These are phyloP conservation scores for Capillidium rhysosporum DNA, from an alignment of 371 early-diverging fungal species.

Conservation along the genomic window DNA sequence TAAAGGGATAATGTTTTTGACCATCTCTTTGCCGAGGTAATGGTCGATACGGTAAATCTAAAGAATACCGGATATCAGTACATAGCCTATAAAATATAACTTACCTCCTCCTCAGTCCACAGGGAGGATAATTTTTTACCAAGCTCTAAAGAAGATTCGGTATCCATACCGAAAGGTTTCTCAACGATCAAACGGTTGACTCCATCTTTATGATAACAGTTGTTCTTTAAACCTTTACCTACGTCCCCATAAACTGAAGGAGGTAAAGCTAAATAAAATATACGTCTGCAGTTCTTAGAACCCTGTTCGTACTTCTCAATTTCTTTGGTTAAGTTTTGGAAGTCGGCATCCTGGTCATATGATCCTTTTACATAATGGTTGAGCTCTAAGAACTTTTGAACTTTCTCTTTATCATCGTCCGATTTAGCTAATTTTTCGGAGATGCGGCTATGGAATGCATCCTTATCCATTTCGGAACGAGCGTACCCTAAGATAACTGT, in stretches of 20 bases:
- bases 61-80: background rate
- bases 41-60: conserved; percentile 96
- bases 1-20: conserved; percentile 86
- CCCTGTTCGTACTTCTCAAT: conserved; percentile 31
- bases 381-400: conserved; percentile 46
- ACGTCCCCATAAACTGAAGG: conserved; percentile 85
- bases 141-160: conserved; percentile 56
- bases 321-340: conserved; percentile 31
- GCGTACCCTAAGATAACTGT: conserved; percentile 88
- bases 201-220: conserved; percentile 30
- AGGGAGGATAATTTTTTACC: conserved; percentile 35
- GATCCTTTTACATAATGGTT: conserved; percentile 74
- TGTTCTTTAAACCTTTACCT: conserved; percentile 42
- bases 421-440: conserved; percentile 33
- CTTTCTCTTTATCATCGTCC: conserved; percentile 25
- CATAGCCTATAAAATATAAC: background rate
- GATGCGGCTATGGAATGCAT: conserved; percentile 57
- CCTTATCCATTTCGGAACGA: conserved; percentile 54
- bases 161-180: conserved; percentile 97
- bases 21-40: conserved; percentile 98
- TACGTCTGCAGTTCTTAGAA: conserved; percentile 21
- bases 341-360: conserved; percentile 70
- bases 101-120: conserved; percentile 73
- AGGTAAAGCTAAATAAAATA: conserved; percentile 98
- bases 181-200: conserved; percentile 76